Percentiles rank a stretch among this genome's conserved stretches.
Evolutionary conservation across 768 basidiomycete species (phyloP).

Genomic region (button mushroom (Agaricus bisporus)): DNA sequence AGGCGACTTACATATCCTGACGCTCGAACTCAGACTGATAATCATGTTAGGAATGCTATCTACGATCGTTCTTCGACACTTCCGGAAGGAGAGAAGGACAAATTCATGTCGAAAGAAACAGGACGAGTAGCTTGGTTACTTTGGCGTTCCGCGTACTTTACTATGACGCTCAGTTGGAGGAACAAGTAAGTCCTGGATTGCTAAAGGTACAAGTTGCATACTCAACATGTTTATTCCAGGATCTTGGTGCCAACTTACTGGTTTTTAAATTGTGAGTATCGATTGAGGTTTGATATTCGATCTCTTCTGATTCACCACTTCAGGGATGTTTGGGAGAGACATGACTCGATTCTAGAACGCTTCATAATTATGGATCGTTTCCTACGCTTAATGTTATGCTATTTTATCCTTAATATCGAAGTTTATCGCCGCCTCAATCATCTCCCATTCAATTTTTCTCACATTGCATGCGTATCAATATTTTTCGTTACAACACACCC

Average conservation of each 20-base stretch:
- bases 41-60: constrained; percentile 59
- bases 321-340: constrained; percentile 75
- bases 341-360: constrained; percentile 53
- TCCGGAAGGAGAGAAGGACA: constrained; percentile 24
- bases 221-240: constrained; percentile 23
- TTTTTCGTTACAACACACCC: too few species aligned
- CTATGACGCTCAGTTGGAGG: constrained; percentile 63
- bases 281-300: constrained; percentile 10
- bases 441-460: too few species aligned
- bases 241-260: constrained; percentile 66
- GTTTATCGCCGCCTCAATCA: not conserved
- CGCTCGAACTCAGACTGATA: constrained; percentile 2
- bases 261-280: constrained; percentile 61
- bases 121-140: constrained; percentile 72
- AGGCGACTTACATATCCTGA: constrained; percentile 16
- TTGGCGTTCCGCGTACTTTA: constrained; percentile 80
- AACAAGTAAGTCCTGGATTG: constrained; percentile 48
- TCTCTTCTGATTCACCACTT: constrained; percentile 4
- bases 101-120: constrained; percentile 52
- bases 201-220: not conserved
- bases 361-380: not conserved
- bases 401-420: not conserved
- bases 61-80: constrained; percentile 54
- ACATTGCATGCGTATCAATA: too few species aligned
- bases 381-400: constrained; percentile 15